Evolutionary conservation across 1,284 basidiomycete genomes (phyloP).

Genomic region (Ganoderma meredithae): DNA sequence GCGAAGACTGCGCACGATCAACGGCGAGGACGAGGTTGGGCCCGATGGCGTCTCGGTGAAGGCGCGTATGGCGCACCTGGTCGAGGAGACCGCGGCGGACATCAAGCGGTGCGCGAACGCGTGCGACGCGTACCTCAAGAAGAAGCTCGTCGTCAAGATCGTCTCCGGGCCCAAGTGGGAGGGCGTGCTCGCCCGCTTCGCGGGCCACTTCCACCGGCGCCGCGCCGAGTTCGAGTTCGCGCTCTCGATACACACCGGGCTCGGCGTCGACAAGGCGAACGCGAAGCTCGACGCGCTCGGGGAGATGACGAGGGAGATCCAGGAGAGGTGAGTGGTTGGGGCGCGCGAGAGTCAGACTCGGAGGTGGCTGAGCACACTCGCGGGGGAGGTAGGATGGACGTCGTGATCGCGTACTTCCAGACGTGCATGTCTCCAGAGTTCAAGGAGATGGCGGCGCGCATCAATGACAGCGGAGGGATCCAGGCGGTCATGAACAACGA

Average conservation of each 20-base stretch:
- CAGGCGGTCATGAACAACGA: slow-evolving; percentile 31
- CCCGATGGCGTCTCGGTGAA: slow-evolving; percentile 28
- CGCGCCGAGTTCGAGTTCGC: slow-evolving; percentile 43
- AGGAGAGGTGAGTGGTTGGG: slow-evolving; percentile 11
- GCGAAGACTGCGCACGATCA: slow-evolving; percentile 31
- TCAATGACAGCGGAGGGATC: slow-evolving; percentile 21
- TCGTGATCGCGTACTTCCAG: slow-evolving; percentile 26
- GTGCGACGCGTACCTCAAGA: slow-evolving; percentile 44
- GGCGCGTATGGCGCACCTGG: slow-evolving; percentile 26
- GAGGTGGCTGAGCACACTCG: neutral
- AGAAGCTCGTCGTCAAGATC: slow-evolving; percentile 43
- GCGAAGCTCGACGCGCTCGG: slow-evolving; percentile 25
- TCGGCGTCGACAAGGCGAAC: slow-evolving; percentile 43
- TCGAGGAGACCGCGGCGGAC: slow-evolving; percentile 36
- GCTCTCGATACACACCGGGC: slow-evolving; percentile 43
- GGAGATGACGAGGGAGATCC: slow-evolving; percentile 12
- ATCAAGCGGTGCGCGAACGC: slow-evolving; percentile 41
- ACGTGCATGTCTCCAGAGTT: slow-evolving; percentile 25
- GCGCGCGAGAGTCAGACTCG: too few species aligned
- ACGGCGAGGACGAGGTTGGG: slow-evolving; percentile 23
- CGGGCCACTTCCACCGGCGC: slow-evolving; percentile 40
- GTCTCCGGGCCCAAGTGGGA: slow-evolving; percentile 36
- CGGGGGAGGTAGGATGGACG: slow-evolving; percentile 31
- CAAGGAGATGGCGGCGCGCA: slow-evolving; percentile 20
- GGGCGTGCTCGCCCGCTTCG: slow-evolving; percentile 28